Evolutionary conservation across 2,329 filamentous ascomycete genomes (phyloP).

Genomic region (Sclerotiophoma versabilis): DNA sequence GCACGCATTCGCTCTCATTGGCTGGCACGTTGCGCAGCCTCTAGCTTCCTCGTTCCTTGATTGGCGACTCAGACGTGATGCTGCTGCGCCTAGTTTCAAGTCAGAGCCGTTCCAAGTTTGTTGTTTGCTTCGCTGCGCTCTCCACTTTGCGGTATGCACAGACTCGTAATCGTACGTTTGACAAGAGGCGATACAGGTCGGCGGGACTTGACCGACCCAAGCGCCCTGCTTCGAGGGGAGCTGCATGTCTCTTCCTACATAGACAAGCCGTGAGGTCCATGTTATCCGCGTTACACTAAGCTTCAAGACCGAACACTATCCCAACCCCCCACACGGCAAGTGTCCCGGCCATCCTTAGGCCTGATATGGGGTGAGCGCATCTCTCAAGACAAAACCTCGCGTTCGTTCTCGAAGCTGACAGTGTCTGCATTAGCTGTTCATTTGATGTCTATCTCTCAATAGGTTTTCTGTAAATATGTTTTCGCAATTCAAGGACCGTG

Average conservation of each 20-base stretch:
- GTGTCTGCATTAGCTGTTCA: slow-evolving; percentile 6
- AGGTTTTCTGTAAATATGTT: slow-evolving; percentile 23
- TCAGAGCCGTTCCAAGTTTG: slow-evolving; percentile 46
- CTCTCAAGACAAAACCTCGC: slow-evolving; percentile 1
- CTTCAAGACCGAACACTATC: slow-evolving; percentile 16
- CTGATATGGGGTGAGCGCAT: slow-evolving; percentile 8
- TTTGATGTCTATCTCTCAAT: slow-evolving; percentile 24
- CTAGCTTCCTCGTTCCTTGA: slow-evolving; percentile 25
- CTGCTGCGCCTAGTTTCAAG: slow-evolving; percentile 42
- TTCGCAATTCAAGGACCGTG: slow-evolving; percentile 27
- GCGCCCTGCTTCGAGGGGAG: slow-evolving; percentile 23
- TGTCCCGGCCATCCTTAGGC: slow-evolving; percentile 18
- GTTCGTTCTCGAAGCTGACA: slow-evolving; percentile 1
- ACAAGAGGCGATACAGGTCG: slow-evolving; percentile 20
- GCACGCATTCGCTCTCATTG: slow-evolving; percentile 36
- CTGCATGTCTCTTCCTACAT: slow-evolving; percentile 21
- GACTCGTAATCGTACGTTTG: slow-evolving; percentile 27
- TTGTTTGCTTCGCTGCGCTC: slow-evolving; percentile 37
- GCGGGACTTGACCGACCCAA: slow-evolving; percentile 22
- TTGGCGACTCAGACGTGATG: slow-evolving; percentile 34
- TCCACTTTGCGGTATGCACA: slow-evolving; percentile 30
- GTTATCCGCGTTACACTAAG: slow-evolving; percentile 21
- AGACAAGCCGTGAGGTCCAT: slow-evolving; percentile 21
- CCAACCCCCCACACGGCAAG: slow-evolving; percentile 17
- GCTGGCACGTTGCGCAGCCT: slow-evolving; percentile 17